A percentile compares a stretch with the other conserved stretches of the same genome.
Evolutionary conservation across 192 early-diverging fungal species (phyloP).

Genomic region (Lobosporangium transversale): DNA sequence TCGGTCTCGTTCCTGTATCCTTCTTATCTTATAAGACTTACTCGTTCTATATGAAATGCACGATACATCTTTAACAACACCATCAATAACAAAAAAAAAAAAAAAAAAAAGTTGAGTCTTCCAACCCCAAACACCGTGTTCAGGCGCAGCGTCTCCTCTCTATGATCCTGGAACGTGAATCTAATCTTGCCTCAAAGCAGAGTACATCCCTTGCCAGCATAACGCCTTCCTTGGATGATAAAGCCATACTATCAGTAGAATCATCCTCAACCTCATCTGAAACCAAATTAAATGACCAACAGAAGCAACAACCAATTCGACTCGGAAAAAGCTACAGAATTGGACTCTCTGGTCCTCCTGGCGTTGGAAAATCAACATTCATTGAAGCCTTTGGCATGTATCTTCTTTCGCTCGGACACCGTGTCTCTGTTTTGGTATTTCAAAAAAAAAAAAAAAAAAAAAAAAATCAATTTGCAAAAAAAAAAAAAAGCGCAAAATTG

Average conservation of each 20-base stretch:
- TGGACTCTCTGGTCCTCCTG: conserved; percentile 81
- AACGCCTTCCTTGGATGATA: conserved; percentile 11
- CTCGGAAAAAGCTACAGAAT: conserved; percentile 72
- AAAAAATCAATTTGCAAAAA: too few species aligned
- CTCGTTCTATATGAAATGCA: too few species aligned
- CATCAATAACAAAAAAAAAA: too few species aligned
- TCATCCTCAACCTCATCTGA: background rate
- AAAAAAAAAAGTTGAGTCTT: conserved; percentile 84
- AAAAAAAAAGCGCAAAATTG: too few species aligned
- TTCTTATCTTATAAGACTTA: too few species aligned
- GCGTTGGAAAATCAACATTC: conserved; percentile 89
- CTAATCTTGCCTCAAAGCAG: conserved; percentile 33
- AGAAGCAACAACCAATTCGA: conserved; percentile 25
- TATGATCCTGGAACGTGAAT: conserved; percentile 53
- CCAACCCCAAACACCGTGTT: conserved; percentile 66
- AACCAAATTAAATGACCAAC: background rate
- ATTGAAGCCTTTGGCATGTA: conserved; percentile 86
- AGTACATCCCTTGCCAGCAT: conserved; percentile 17
- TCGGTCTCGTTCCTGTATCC: too few species aligned
- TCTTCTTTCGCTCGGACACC: conserved; percentile 71
- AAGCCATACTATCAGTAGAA: too few species aligned
- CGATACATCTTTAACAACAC: too few species aligned
- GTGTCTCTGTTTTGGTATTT: conserved; percentile 77
- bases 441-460: background rate
- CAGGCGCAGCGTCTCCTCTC: conserved; percentile 74